These are phyloP conservation scores for Neoarthrinium moseri DNA, from an alignment of 2,329 filamentous ascomycete species.

Conservation along the genomic window DNA sequence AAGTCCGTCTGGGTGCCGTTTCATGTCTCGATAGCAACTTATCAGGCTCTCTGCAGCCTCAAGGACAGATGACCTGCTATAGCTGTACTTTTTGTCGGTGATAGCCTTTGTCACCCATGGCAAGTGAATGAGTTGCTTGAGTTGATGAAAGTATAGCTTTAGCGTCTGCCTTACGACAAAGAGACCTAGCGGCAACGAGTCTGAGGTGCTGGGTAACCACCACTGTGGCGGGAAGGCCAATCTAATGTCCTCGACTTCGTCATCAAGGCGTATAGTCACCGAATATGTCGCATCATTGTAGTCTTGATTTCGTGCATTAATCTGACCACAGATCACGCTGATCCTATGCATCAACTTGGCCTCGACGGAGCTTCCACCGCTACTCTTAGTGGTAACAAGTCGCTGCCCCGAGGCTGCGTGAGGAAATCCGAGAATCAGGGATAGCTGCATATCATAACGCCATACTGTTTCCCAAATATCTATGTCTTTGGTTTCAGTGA, in stretches of 20 bases:
- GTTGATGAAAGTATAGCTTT: conserved; percentile 1
- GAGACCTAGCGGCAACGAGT: not conserved
- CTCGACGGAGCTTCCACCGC: not conserved
- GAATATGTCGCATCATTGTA: not conserved
- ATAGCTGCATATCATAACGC: conserved; percentile 1
- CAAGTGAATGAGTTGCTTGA: conserved; percentile 1
- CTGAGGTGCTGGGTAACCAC: not conserved
- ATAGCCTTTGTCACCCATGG: conserved; percentile 3
- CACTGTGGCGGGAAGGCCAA: not conserved
- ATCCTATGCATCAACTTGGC: conserved; percentile 1
- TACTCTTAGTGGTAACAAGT: not conserved
- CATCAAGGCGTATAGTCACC: not conserved
- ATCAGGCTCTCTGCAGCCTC: conserved; percentile 3
- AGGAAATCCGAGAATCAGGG: conserved; percentile 1
- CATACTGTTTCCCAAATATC: not conserved
- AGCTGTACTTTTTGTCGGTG: not conserved
- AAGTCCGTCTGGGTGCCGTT: not conserved
- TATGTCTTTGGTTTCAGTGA: not conserved
- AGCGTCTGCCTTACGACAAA: not conserved
- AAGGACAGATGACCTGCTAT: conserved; percentile 1
- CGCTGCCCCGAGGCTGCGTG: not conserved
- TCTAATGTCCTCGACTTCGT: not conserved
- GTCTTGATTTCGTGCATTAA: not conserved
- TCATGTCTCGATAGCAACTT: not conserved
- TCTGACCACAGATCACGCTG: not conserved